Percentiles rank a stretch among this genome's conserved stretches.
Conservation (phyloP, 2,329 filamentous ascomycete species). For the Verticillium zaregamsianum region DNA sequence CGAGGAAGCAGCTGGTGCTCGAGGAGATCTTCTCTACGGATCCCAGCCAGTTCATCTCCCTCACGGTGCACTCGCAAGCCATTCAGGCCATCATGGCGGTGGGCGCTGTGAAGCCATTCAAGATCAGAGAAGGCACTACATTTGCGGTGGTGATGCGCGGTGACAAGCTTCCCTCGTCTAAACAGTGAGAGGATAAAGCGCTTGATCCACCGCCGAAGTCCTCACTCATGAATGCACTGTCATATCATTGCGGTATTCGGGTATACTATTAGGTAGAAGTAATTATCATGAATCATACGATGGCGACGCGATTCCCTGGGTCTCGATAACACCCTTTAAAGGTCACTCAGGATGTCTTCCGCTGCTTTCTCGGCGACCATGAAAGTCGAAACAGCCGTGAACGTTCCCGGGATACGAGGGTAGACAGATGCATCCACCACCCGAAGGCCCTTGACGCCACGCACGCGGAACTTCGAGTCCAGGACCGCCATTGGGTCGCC, state of each 20-base stretch:
- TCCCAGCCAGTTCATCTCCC: conserved; percentile 36
- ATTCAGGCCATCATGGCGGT: conserved; percentile 36
- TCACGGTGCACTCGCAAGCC: conserved; percentile 46
- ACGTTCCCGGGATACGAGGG: conserved; percentile 27
- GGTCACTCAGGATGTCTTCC: conserved; percentile 21
- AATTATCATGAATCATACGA: background rate
- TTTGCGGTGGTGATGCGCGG: conserved; percentile 54
- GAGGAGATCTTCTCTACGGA: conserved; percentile 41
- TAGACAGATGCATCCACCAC: conserved; percentile 35
- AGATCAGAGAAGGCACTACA: conserved; percentile 45
- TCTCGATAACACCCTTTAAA: background rate
- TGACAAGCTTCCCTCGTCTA: background rate
- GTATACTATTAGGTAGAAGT: background rate
- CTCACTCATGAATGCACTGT: background rate
- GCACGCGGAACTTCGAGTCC: conserved; percentile 23
- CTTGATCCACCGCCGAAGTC: too few relatives aligned
- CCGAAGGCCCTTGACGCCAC: conserved; percentile 22
- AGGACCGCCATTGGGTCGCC: conserved; percentile 24
- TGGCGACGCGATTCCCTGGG: background rate
- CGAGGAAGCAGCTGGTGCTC: conserved; percentile 35
- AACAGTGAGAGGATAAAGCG: too few relatives aligned
- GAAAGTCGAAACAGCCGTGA: conserved; percentile 25
- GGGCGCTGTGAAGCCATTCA: conserved; percentile 38
- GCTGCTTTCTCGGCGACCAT: conserved; percentile 28
- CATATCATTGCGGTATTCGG: background rate